Evolutionary conservation across 2,329 filamentous ascomycete genomes (phyloP).

Genomic region (Claviceps capensis): DNA sequence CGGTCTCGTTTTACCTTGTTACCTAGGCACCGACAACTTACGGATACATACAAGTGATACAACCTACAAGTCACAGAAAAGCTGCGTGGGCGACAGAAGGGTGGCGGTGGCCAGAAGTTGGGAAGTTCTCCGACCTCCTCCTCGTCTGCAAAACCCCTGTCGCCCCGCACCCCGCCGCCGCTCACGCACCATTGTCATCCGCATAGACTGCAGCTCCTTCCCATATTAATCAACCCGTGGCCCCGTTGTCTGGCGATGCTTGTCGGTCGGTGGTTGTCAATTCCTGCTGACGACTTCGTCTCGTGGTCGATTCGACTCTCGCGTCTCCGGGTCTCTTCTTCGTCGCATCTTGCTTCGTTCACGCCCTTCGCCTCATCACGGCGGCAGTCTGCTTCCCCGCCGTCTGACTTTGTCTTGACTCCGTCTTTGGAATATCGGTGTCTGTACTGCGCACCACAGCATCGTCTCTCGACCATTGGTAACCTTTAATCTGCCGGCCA

Average conservation of each 20-base stretch:
- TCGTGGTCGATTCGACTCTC: neutral
- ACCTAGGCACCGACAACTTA: neutral
- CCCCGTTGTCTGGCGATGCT: neutral
- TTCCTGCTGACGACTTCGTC: slow-evolving; percentile 2
- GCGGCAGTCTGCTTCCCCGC: no score
- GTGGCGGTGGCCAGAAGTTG: neutral
- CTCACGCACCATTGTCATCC: neutral
- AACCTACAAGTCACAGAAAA: neutral
- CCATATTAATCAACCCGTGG: slow-evolving; percentile 1
- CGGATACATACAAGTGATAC: no score
- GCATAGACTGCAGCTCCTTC: neutral
- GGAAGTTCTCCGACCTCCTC: no score
- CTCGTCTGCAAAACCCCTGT: no score
- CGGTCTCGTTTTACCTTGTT: slow-evolving; percentile 1
- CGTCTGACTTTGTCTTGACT: no score
- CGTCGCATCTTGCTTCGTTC: neutral
- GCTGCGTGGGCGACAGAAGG: neutral
- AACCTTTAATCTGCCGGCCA: neutral
- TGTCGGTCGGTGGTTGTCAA: neutral
- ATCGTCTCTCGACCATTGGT: neutral
- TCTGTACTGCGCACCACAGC: neutral
- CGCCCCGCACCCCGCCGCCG: neutral
- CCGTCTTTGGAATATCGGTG: neutral
- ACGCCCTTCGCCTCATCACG: neutral
- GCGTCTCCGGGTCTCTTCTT: no score